These are phyloP conservation scores for Ustilago sp. DNA, from an alignment of 1,284 basidiomycete genomes.

Conservation along the genomic window DNA sequence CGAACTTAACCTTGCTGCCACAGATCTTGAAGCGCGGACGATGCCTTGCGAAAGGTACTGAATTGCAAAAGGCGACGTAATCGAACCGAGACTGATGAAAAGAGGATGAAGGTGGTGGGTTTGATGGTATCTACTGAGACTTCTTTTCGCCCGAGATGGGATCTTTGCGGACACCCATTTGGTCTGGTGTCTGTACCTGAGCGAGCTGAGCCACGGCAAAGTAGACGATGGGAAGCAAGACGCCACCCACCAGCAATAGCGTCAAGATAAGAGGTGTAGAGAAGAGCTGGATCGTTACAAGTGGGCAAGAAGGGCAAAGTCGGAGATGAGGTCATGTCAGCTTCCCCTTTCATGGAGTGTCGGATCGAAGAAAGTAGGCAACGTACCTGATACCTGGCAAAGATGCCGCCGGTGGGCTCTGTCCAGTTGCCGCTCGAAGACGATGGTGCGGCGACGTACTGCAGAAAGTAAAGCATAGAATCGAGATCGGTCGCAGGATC, in stretches of 20 bases:
- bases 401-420: slow-evolving; percentile 46
- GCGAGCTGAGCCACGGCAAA: slow-evolving; percentile 53
- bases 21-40: neutral
- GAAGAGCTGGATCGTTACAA: slow-evolving; percentile 32
- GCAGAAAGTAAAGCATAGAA: neutral
- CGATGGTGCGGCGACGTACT: slow-evolving; percentile 19
- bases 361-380: neutral
- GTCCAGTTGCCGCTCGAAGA: slow-evolving; percentile 40
- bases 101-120: neutral
- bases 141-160: slow-evolving; percentile 53
- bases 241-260: slow-evolving; percentile 38
- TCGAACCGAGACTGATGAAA: slow-evolving; percentile 1
- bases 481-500: neutral
- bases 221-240: slow-evolving; percentile 44
- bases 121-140: slow-evolving; percentile 40
- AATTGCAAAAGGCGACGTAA: slow-evolving; percentile 1
- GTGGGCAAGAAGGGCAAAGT: neutral
- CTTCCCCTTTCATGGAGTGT: too few relatives aligned
- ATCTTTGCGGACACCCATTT: slow-evolving; percentile 53
- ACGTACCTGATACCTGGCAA: slow-evolving; percentile 49
- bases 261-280: slow-evolving; percentile 46
- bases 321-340: neutral
- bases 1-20: neutral
- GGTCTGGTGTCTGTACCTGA: slow-evolving; percentile 48
- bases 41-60: neutral